Percentiles rank a stretch among this genome's conserved stretches.
These are phyloP conservation scores for Candida silvicultrix DNA, from an alignment of 805 yeast species.

Conservation along the genomic window DNA sequence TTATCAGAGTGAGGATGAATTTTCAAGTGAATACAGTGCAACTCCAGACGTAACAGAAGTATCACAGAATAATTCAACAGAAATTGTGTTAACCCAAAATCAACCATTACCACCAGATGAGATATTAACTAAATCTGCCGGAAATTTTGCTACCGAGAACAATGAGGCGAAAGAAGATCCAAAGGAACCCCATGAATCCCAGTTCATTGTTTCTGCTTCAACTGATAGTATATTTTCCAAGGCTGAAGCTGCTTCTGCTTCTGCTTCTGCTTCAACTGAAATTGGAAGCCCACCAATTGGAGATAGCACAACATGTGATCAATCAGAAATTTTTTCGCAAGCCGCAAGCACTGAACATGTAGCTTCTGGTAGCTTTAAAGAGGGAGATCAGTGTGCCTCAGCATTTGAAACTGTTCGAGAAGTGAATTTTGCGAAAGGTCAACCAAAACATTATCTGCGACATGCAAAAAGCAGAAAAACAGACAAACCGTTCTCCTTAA, in stretches of 20 bases:
- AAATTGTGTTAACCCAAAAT: not conserved
- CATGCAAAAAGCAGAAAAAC: not conserved
- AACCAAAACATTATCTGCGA: constrained; percentile 4
- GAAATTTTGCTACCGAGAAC: not conserved
- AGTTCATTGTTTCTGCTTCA: not conserved
- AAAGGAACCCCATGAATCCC: not conserved
- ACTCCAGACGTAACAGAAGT: constrained; percentile 15
- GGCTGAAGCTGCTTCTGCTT: not conserved
- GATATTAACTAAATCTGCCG: not conserved
- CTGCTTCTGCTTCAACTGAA: not conserved
- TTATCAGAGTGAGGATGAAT: no score
- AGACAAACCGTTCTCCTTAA: constrained; percentile 1
- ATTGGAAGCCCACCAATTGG: not conserved
- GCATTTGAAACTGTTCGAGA: not conserved
- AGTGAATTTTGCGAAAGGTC: not conserved
- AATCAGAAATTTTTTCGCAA: no score
- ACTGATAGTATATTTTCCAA: not conserved
- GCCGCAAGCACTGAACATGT: no score
- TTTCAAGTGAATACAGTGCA: constrained; percentile 20
- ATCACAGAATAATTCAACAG: not conserved
- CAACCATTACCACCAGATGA: not conserved
- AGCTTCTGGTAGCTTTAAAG: no score
- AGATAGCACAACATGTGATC: no score
- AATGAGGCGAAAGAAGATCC: not conserved
- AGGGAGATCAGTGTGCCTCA: no score